phyloP scores from a whole-genome alignment of 805 yeast genomes.

The Starmerella bacillaris region DNA sequence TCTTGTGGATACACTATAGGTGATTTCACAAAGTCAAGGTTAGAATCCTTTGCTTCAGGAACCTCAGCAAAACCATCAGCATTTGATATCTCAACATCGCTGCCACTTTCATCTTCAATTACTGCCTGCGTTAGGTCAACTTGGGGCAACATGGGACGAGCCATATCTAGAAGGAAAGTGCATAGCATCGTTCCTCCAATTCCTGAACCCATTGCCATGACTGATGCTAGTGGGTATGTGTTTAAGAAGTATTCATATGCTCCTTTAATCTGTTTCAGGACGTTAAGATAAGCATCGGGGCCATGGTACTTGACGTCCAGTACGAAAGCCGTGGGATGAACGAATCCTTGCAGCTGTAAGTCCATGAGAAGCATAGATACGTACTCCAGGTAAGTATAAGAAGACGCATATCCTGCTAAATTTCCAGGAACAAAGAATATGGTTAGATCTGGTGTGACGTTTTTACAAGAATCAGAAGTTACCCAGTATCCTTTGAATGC shows the following conservation, averaged over 20 bases:
- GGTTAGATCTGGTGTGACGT: slow-evolving; percentile 25
- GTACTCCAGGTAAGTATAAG: slow-evolving; percentile 31
- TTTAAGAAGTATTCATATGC: slow-evolving; percentile 23
- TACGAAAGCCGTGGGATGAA: slow-evolving; percentile 30
- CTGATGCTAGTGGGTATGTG: slow-evolving; percentile 19
- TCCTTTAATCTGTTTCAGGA: slow-evolving; percentile 11
- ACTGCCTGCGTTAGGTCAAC: background rate
- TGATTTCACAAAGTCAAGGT: too few species aligned
- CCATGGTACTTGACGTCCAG: slow-evolving; percentile 19
- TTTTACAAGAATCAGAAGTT: slow-evolving; percentile 20
- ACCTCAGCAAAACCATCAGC: too few species aligned
- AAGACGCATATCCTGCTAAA: slow-evolving; percentile 21
- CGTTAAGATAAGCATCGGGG: slow-evolving; percentile 16
- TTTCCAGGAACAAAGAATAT: slow-evolving; percentile 31
- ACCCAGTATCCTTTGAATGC: slow-evolving; percentile 24
- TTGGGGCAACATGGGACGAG: slow-evolving; percentile 18
- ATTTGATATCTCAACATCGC: too few species aligned
- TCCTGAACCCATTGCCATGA: slow-evolving; percentile 31
- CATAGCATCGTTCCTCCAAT: slow-evolving; percentile 31
- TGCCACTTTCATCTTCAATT: too few species aligned
- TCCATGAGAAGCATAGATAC: slow-evolving; percentile 27
- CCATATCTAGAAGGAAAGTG: slow-evolving; percentile 25
- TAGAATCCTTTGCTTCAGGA: too few species aligned
- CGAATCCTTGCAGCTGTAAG: slow-evolving; percentile 32
- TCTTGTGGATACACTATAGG: too few species aligned